phyloP scores from a whole-genome alignment of 176 grass and related monocot species.

The Lolium perenne region DNA sequence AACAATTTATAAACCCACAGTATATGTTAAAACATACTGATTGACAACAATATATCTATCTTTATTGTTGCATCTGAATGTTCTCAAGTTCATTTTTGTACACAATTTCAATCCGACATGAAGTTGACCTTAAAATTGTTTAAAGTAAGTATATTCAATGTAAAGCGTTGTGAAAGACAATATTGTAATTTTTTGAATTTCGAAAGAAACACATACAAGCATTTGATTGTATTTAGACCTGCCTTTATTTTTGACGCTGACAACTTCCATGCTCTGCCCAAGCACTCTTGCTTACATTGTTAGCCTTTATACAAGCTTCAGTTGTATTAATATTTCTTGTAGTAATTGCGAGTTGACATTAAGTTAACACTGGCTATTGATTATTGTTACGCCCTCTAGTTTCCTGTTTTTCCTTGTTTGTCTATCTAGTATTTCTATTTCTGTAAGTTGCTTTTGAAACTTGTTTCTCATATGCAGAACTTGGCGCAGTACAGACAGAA shows the following conservation, averaged over 20 bases:
- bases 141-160: neutral
- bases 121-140: neutral
- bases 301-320: neutral
- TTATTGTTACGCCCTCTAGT: neutral
- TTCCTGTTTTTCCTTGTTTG: neutral
- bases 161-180: neutral
- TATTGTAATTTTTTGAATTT: neutral
- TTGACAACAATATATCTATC: neutral
- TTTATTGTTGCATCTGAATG: neutral
- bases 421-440: neutral
- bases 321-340: neutral
- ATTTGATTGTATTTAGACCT: neutral
- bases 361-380: neutral
- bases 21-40: slow-evolving; percentile 10
- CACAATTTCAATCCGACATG: neutral
- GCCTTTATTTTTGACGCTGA: neutral
- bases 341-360: neutral
- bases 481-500: slow-evolving; percentile 87
- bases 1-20: neutral
- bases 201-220: neutral
- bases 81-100: slow-evolving; percentile 2
- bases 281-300: neutral
- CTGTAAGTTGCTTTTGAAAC: neutral
- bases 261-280: neutral
- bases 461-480: slow-evolving; percentile 61